Evolutionary conservation across 108 stramenopile species (phyloP).

Genomic region (Fistulifera pelliculosa): DNA sequence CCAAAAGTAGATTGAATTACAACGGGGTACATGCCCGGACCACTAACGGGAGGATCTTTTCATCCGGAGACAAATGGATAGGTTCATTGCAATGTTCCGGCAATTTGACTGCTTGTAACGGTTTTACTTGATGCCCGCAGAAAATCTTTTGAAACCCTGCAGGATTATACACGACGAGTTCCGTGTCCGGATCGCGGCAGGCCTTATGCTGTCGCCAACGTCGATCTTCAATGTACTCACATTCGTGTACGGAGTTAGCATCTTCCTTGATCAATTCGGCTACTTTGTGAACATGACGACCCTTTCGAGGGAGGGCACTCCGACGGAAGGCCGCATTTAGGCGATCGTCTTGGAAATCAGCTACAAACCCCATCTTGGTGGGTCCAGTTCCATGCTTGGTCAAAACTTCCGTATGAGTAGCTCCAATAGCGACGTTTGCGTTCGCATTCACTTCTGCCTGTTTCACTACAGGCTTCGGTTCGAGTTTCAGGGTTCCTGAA

Average conservation of each 20-base stretch:
- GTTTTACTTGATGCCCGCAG: constrained; percentile 32
- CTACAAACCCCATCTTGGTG: constrained; percentile 26
- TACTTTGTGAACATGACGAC: too few relatives aligned
- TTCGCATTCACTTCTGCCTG: not conserved
- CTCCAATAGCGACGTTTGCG: not conserved
- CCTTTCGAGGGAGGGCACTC: not conserved
- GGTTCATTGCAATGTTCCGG: constrained; percentile 4
- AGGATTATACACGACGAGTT: constrained; percentile 31
- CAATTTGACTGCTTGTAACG: constrained; percentile 16
- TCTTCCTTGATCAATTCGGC: constrained; percentile 4
- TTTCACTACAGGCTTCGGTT: not conserved
- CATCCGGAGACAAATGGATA: constrained; percentile 17
- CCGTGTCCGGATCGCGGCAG: constrained; percentile 21
- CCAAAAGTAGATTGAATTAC: constrained; percentile 11
- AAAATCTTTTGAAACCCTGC: constrained; percentile 22
- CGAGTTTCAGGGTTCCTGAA: not conserved
- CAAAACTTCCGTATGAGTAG: too few relatives aligned
- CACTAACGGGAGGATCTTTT: constrained; percentile 18
- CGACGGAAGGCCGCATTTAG: constrained; percentile 31
- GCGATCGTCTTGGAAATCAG: constrained; percentile 27
- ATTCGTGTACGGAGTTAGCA: constrained; percentile 7
- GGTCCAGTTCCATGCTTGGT: constrained; percentile 27
- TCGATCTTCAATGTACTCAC: constrained; percentile 2
- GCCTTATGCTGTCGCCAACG: not conserved
- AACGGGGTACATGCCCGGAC: constrained; percentile 33